These are phyloP conservation scores for Fusarium miscanthi DNA, from an alignment of 2,329 filamentous ascomycete genomes.

Conservation along the genomic window DNA sequence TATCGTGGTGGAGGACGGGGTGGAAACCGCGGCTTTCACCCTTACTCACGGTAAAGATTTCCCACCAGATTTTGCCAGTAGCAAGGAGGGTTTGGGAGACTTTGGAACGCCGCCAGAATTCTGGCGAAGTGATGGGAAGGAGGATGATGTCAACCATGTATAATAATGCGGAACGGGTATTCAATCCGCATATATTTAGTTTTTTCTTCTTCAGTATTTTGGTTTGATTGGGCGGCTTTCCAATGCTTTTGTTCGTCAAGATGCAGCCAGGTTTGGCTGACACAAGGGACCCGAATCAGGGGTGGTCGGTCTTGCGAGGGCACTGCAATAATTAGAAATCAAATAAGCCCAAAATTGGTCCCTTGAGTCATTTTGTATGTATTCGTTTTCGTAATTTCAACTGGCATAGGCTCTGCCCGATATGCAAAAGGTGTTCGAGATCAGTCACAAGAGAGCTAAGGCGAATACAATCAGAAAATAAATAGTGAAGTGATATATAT, in stretches of 20 bases:
- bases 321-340: conserved; percentile 28
- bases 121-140: conserved; percentile 13
- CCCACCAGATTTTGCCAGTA: conserved; percentile 1
- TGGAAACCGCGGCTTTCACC: conserved; percentile 80
- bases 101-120: background rate
- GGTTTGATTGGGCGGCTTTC: conserved; percentile 13
- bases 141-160: conserved; percentile 11
- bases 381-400: background rate
- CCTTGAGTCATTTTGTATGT: background rate
- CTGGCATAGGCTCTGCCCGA: background rate
- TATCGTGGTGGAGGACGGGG: conserved; percentile 91
- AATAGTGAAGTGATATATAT: conserved; percentile 36
- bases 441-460: background rate
- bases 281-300: background rate
- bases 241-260: conserved; percentile 15
- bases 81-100: background rate
- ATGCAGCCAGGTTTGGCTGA: conserved; percentile 20
- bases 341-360: background rate
- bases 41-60: conserved; percentile 65
- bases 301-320: conserved; percentile 10
- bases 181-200: conserved; percentile 4
- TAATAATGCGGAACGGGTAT: conserved; percentile 7
- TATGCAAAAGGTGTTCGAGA: background rate
- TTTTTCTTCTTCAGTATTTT: conserved; percentile 12
- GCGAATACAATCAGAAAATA: background rate